Conservation (phyloP, 2,329 filamentous ascomycete genomes). For the Colletotrichum acutatum region DNA sequence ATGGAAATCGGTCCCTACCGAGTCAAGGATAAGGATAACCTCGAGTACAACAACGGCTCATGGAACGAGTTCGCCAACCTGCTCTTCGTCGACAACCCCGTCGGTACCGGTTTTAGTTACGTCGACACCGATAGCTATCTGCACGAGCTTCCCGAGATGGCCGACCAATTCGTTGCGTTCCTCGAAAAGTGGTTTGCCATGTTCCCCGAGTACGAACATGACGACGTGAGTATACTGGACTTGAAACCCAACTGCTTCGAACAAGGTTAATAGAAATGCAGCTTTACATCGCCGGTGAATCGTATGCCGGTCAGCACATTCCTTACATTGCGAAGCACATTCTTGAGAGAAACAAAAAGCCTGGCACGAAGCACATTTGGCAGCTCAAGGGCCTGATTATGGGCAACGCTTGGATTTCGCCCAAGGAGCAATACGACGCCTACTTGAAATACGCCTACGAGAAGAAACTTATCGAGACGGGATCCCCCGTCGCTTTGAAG, state of each 20-base stretch:
- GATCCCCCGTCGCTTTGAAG: conserved; percentile 69
- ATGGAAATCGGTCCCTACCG: conserved; percentile 97
- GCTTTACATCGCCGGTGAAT: conserved; percentile 96
- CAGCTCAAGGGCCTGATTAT: conserved; percentile 87
- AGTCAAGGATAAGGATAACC: conserved; percentile 76
- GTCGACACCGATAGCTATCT: conserved; percentile 90
- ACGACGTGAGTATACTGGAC: conserved; percentile 77
- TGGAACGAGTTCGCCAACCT: conserved; percentile 99
- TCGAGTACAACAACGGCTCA: conserved; percentile 89
- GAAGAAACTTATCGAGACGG: conserved; percentile 76
- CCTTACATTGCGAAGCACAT: conserved; percentile 96
- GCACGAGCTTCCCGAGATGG: conserved; percentile 88
- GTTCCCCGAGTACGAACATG: conserved; percentile 90
- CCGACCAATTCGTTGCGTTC: conserved; percentile 86
- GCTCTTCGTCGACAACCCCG: conserved; percentile 96
- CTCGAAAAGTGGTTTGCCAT: conserved; percentile 90
- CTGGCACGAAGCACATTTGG: conserved; percentile 68
- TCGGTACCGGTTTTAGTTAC: conserved; percentile 96
- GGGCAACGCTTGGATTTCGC: conserved; percentile 97
- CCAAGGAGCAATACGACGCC: conserved; percentile 86
- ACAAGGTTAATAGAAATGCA: conserved; percentile 48
- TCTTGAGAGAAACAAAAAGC: conserved; percentile 83
- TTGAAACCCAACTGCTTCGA: neutral
- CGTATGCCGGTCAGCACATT: conserved; percentile 96
- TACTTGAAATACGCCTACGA: conserved; percentile 87